Percentiles rank a stretch among this genome's conserved stretches.
Evolutionary conservation across 257 asterid species (phyloP).

Genomic region (Rubia yunnanensis): DNA sequence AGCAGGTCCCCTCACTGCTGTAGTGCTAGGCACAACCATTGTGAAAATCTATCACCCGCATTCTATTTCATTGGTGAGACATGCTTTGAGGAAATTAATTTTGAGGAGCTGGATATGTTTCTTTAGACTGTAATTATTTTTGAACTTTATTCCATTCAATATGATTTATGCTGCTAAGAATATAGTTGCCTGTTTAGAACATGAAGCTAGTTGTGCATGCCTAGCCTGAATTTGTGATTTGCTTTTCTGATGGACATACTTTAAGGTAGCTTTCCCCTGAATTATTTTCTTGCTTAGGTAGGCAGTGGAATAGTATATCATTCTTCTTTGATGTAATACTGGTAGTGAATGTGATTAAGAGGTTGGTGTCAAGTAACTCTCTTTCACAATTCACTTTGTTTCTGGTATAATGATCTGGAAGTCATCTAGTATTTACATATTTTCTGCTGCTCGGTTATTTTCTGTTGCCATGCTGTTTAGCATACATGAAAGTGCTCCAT

Average conservation of each 20-base stretch:
- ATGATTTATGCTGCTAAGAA: background rate
- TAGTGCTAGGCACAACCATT: slow-evolving; percentile 71
- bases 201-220: background rate
- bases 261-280: too few relatives aligned
- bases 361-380: background rate
- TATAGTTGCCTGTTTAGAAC: background rate
- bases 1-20: slow-evolving; percentile 96
- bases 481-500: too few relatives aligned
- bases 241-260: too few relatives aligned
- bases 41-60: slow-evolving; percentile 67
- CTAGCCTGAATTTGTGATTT: too few relatives aligned
- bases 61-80: slow-evolving; percentile 86
- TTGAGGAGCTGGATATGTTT: slow-evolving; percentile 8
- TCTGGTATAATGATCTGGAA: too few relatives aligned
- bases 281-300: too few relatives aligned
- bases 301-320: too few relatives aligned
- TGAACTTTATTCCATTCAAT: background rate
- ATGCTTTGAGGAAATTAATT: slow-evolving; percentile 18
- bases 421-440: too few relatives aligned
- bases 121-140: slow-evolving; percentile 1
- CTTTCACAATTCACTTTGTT: too few relatives aligned
- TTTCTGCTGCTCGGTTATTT: too few relatives aligned
- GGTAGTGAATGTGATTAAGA: background rate
- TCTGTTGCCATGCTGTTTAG: too few relatives aligned
- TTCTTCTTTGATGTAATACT: background rate